Evolutionary conservation across 108 stramenopile genomes (phyloP), one percentile per base, ranked within the genome.

Genomic region (Epithemia pelagica): DNA sequence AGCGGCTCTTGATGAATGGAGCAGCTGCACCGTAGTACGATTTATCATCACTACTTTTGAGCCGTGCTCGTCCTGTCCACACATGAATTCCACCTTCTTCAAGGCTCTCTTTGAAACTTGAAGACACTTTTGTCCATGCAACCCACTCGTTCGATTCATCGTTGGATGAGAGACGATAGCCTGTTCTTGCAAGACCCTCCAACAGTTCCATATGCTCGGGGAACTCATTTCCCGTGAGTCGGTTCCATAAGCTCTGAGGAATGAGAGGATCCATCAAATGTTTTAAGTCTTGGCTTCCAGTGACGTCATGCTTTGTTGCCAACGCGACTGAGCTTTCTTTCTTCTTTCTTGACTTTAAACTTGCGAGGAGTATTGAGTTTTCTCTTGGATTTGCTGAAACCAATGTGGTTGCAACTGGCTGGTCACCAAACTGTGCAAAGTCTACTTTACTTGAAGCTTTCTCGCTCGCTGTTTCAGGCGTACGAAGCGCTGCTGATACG

Each of bases 1-100:
- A 80, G 52, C 67, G 74, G 0, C 89, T 85, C 60, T 88, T 89
- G 65, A 94, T 81, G 22, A 89, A 65, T 0, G 92, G 92, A 25
- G 89, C 52, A 46, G 90, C 70, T 15, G 78, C 58, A 33, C 92
- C 92, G 37, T 86, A 70, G 2, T 37, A 24, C 2, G 28, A 20
- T 58, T 27, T 28, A 22, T 5, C 2, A 21, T 28, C 21, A 27
- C 8, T 30, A 2, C 76, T 76, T 5, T 78, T 78, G 31, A 66
- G 28, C 26, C 74, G 72, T 52, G 81, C 78, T 66, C 77, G 77
- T 2, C 92, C 89, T 0, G 76, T 73, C 75, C 84, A 88, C 19
- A 89, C 89, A 32, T 87, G 46, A 46, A 80, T 72, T 30, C 74
- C 62, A 0, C 75, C 73, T 28, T 68, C 62, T 10, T 75, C 66